Base-by-base conservation (phyloP, 1,284 basidiomycete genomes). In the Irpex rosettiformis region DNA sequence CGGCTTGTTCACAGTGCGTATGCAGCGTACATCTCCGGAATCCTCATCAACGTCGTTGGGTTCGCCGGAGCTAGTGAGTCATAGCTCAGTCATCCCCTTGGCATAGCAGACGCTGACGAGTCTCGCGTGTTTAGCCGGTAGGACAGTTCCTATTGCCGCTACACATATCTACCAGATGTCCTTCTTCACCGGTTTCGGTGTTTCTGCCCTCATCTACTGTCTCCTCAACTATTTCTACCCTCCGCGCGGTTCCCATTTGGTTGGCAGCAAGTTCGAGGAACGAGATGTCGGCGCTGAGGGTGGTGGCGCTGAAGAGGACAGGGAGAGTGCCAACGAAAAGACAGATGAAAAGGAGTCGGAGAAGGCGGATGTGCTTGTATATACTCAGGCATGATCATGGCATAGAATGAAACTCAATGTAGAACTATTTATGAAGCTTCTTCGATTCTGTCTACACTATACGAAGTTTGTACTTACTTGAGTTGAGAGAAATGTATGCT, bases 21-120 rank as follows among this genome's bases (percentile, higher is more conserved):
- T 61, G 79, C 78, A 0, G 86, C 86, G 1, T 89, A 93, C 70
- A 77, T 91, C 55, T 71, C 85, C 16, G 91, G 93, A 18, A 91
- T 95, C 63, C 77, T 89, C 21, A 88, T 93, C 74, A 94, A 93
- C 68, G 85, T 91, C 7, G 86, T 92, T 24, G 91, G 85, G 16
- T 85, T 89, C 68, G 82, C 83, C 7, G 82, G 87, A 48, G 85
- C 84, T 3, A 82, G 82, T 77, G 66, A 65, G 73, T 70, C 5
- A 63, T 66, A 37, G 57, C 73, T 11, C 16, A 24, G 27, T 16
- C 22, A 57, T 55, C 8, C 16, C 10, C 48, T n/a, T 22, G 18
- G 4, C 16, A 10, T 28, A 49, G 45, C 27, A 24, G 24, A 55
- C 56, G 62, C 57, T 45, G n/a, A n/a, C 42, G 7, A n/a, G 21